Percentiles rank a stretch among this genome's conserved stretches.
Conservation (phyloP, 2,329 filamentous ascomycete genomes). For the Lasiodiplodia sp. region DNA sequence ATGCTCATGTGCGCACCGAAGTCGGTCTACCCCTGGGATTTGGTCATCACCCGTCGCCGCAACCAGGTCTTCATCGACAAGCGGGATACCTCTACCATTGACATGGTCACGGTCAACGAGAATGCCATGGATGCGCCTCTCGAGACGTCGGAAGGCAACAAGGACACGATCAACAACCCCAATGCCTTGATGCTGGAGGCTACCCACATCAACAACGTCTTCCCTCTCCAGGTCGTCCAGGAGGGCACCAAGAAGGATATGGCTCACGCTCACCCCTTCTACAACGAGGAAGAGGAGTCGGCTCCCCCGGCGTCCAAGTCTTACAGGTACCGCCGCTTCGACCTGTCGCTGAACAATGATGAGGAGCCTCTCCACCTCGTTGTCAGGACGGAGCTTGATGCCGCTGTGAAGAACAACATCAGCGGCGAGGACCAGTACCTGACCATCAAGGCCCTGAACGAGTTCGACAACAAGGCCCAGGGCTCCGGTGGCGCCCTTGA, state of each 20-base stretch:
- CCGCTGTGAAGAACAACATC: slow-evolving; percentile 93
- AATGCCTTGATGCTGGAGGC: slow-evolving; percentile 91
- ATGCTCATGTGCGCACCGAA: slow-evolving; percentile 99
- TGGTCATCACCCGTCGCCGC: slow-evolving; percentile 89
- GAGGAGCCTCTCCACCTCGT: slow-evolving; percentile 93
- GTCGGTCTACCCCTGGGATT: slow-evolving; percentile 97
- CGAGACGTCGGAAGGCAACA: slow-evolving; percentile 88
- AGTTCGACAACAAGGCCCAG: slow-evolving; percentile 98
- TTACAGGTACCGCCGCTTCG: slow-evolving; percentile 98
- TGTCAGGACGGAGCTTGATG: slow-evolving; percentile 94
- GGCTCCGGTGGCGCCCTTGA: slow-evolving; percentile 93
- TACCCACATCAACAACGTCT: slow-evolving; percentile 99
- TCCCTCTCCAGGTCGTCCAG: slow-evolving; percentile 90
- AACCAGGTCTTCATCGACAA: slow-evolving; percentile 99
- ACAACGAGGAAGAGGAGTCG: slow-evolving; percentile 90
- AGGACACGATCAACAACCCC: slow-evolving; percentile 96
- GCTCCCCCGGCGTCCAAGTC: slow-evolving; percentile 94
- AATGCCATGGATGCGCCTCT: slow-evolving; percentile 95
- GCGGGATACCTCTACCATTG: slow-evolving; percentile 90
- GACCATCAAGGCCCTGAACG: slow-evolving; percentile 95
- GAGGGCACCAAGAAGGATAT: slow-evolving; percentile 86
- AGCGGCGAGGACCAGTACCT: slow-evolving; percentile 90
- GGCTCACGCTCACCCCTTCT: slow-evolving; percentile 93
- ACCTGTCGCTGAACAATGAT: slow-evolving; percentile 87
- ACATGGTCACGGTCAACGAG: slow-evolving; percentile 99